These are phyloP conservation scores for Noccaea bulbosa DNA, from an alignment of 345 rosid genomes.

Conservation along the genomic window DNA sequence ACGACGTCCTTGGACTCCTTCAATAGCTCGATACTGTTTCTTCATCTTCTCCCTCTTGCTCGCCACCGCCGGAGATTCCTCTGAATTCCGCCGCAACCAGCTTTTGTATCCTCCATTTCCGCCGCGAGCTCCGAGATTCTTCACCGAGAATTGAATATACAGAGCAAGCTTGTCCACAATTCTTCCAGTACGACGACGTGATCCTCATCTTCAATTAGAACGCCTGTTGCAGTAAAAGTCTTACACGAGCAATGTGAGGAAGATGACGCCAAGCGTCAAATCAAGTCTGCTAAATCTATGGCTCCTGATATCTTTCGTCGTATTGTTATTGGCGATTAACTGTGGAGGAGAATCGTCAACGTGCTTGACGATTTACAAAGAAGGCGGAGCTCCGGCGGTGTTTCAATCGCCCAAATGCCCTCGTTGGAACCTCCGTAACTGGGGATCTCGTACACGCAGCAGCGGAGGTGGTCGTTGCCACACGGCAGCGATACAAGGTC, in stretches of 20 bases:
- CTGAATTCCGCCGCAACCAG: slow-evolving; percentile 26
- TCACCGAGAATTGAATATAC: too few species aligned
- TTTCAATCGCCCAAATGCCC: slow-evolving; percentile 88
- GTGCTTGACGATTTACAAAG: slow-evolving; percentile 75
- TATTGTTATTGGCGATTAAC: not conserved
- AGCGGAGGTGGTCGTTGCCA: slow-evolving; percentile 56
- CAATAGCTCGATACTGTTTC: slow-evolving; percentile 28
- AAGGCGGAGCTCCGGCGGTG: slow-evolving; percentile 94
- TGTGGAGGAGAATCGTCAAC: slow-evolving; percentile 69
- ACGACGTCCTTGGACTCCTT: slow-evolving; percentile 42
- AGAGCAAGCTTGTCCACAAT: too few species aligned
- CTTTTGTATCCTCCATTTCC: slow-evolving; percentile 8
- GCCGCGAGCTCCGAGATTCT: slow-evolving; percentile 14
- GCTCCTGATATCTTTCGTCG: too few species aligned
- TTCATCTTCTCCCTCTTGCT: slow-evolving; percentile 20
- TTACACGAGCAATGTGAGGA: slow-evolving; percentile 8
- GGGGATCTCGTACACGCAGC: slow-evolving; percentile 45
- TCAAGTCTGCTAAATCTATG: not conserved
- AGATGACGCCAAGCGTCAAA: slow-evolving; percentile 23
- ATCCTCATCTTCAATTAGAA: too few species aligned
- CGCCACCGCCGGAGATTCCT: slow-evolving; percentile 29
- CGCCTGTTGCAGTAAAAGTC: too few species aligned
- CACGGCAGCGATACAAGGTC: slow-evolving; percentile 69
- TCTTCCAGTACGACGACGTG: too few species aligned
- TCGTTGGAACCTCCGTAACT: slow-evolving; percentile 69